Conservation (phyloP, 2,329 filamentous ascomycete genomes). For the Calycina herbarum region DNA sequence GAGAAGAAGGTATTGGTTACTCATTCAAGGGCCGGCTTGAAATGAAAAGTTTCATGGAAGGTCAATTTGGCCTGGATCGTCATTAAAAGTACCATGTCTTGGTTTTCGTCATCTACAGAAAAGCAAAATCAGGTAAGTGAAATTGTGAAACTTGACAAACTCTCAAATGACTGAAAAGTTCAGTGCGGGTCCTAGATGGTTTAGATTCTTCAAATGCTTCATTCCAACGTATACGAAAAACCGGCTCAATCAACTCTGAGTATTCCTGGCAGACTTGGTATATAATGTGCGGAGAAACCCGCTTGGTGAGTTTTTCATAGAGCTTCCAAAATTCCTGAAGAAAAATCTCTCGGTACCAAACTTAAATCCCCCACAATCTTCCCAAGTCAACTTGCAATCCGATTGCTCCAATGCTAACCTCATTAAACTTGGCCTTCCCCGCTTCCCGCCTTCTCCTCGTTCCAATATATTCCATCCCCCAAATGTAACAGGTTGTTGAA, state of each 20-base stretch:
- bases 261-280: slow-evolving; percentile 10
- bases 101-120: slow-evolving; percentile 20
- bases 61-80: neutral
- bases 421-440: slow-evolving; percentile 11
- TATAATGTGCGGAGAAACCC: slow-evolving; percentile 16
- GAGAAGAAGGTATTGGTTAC: neutral
- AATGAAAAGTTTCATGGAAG: slow-evolving; percentile 20
- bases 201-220: too few relatives aligned
- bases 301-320: slow-evolving; percentile 16
- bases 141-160: neutral
- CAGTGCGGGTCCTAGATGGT: too few relatives aligned
- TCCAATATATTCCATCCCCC: slow-evolving; percentile 14
- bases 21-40: too few relatives aligned
- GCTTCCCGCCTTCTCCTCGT: slow-evolving; percentile 17
- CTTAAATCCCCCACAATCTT: slow-evolving; percentile 30
- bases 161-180: too few relatives aligned
- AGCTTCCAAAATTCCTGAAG: slow-evolving; percentile 46
- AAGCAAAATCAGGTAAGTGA: slow-evolving; percentile 7
- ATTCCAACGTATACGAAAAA: neutral
- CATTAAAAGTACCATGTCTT: slow-evolving; percentile 11
- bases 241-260: slow-evolving; percentile 6
- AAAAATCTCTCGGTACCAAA: slow-evolving; percentile 42
- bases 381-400: slow-evolving; percentile 16
- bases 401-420: slow-evolving; percentile 2
- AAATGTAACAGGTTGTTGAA: slow-evolving; percentile 13